A percentile compares a stretch with the other conserved stretches of the same genome.
These are phyloP conservation scores for Neophaeococcomyces aloes DNA, from an alignment of 2,329 filamentous ascomycete genomes.

Conservation along the genomic window DNA sequence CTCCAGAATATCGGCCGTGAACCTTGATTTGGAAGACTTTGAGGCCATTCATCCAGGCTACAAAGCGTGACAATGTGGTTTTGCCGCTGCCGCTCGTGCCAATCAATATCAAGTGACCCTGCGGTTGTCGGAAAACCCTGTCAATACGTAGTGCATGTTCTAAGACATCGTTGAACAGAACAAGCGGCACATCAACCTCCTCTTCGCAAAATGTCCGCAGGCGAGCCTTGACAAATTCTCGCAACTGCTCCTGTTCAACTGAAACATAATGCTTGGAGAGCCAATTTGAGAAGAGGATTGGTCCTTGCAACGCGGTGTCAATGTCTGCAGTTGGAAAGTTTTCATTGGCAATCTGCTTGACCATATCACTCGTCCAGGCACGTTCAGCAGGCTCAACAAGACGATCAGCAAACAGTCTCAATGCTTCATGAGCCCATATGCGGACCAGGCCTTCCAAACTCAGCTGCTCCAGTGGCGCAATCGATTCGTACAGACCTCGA, in stretches of 20 bases:
- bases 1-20: conserved; percentile 92
- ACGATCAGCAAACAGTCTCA: conserved; percentile 94
- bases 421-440: conserved; percentile 95
- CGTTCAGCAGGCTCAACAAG: conserved; percentile 89
- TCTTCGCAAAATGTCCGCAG: conserved; percentile 98
- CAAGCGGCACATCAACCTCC: conserved; percentile 94
- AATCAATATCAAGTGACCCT: conserved; percentile 95
- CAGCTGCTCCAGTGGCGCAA: conserved; percentile 78
- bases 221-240: conserved; percentile 94
- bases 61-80: conserved; percentile 93
- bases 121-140: conserved; percentile 93
- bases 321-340: conserved; percentile 95
- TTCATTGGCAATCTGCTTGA: conserved; percentile 75
- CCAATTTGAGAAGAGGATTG: conserved; percentile 98
- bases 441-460: conserved; percentile 83
- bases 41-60: conserved; percentile 99
- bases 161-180: conserved; percentile 97
- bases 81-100: conserved; percentile 98
- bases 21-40: conserved; percentile 99
- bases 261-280: conserved; percentile 97
- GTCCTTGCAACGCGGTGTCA: conserved; percentile 74
- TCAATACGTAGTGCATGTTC: conserved; percentile 98
- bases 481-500: conserved; percentile 92
- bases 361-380: conserved; percentile 84
- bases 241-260: conserved; percentile 85